phyloP scores from a whole-genome alignment of 805 yeast genomes.

The Metschnikowia cubensis region DNA sequence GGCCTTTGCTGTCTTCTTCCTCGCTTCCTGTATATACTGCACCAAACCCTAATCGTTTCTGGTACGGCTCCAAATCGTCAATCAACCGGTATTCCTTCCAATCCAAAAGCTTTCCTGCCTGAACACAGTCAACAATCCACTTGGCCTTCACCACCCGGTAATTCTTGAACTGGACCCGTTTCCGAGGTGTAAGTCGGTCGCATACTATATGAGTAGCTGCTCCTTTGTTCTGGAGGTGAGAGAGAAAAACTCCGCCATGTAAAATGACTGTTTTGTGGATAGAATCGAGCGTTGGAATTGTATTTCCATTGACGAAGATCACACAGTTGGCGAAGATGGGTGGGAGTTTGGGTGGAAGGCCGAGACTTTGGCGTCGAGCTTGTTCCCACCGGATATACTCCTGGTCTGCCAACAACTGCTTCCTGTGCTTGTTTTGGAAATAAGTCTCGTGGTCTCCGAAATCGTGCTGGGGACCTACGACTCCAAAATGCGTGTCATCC shows the following conservation, averaged over 20 bases:
- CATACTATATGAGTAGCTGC: conserved; percentile 84
- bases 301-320: conserved; percentile 85
- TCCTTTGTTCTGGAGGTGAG: conserved; percentile 65
- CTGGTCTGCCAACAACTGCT: conserved; percentile 58
- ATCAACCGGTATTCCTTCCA: conserved; percentile 69
- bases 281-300: conserved; percentile 71
- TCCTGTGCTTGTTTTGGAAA: conserved; percentile 53
- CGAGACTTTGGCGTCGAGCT: conserved; percentile 25
- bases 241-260: conserved; percentile 77
- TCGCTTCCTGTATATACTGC: neutral
- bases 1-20: too few species aligned
- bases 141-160: conserved; percentile 75
- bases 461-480: conserved; percentile 37
- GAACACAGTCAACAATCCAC: conserved; percentile 73
- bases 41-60: conserved; percentile 33
- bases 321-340: conserved; percentile 58
- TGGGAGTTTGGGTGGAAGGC: conserved; percentile 12
- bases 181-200: conserved; percentile 70
- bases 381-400: conserved; percentile 48
- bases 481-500: conserved; percentile 7
- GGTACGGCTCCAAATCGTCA: conserved; percentile 51
- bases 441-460: conserved; percentile 71
- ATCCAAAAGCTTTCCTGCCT: conserved; percentile 43
- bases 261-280: conserved; percentile 66
- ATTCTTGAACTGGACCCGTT: conserved; percentile 58